These are phyloP conservation scores for Tolypocladium endophyticum DNA, from an alignment of 2,329 filamentous ascomycete genomes.

Conservation along the genomic window DNA sequence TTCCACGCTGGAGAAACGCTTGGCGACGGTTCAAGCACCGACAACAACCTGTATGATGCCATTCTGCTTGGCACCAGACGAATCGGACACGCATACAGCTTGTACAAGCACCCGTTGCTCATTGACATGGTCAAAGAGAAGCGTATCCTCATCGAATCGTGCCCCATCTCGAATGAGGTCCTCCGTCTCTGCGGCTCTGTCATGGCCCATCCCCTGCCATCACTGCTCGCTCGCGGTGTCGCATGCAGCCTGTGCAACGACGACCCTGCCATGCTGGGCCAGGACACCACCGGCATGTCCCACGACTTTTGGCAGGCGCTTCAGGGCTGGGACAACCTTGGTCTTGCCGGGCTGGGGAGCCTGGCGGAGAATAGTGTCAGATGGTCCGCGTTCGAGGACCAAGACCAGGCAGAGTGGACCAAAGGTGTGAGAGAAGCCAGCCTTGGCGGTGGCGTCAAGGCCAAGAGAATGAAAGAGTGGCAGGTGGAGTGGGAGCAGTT, in stretches of 20 bases:
- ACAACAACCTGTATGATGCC: slow-evolving; percentile 80
- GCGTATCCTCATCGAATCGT: slow-evolving; percentile 79
- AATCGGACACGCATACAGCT: slow-evolving; percentile 79
- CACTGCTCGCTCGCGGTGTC: slow-evolving; percentile 75
- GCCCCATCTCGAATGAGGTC: slow-evolving; percentile 84
- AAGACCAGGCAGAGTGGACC: slow-evolving; percentile 58
- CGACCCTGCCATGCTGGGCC: slow-evolving; percentile 79
- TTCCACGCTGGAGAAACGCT: slow-evolving; percentile 90
- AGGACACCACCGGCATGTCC: slow-evolving; percentile 71
- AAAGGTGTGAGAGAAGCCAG: slow-evolving; percentile 64
- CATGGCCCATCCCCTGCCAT: slow-evolving; percentile 69
- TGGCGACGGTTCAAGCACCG: slow-evolving; percentile 61
- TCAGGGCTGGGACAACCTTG: slow-evolving; percentile 86
- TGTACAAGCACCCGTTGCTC: slow-evolving; percentile 86
- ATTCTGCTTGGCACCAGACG: slow-evolving; percentile 76
- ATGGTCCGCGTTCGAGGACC: slow-evolving; percentile 83
- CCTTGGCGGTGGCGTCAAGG: slow-evolving; percentile 60
- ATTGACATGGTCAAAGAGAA: slow-evolving; percentile 83
- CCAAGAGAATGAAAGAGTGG: slow-evolving; percentile 67
- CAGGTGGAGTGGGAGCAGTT: slow-evolving; percentile 76
- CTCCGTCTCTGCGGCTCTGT: slow-evolving; percentile 69
- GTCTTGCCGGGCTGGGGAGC: slow-evolving; percentile 73
- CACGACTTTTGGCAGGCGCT: slow-evolving; percentile 93
- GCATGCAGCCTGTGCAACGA: slow-evolving; percentile 80
- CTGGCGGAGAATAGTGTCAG: slow-evolving; percentile 88